Base-by-base conservation (phyloP, 1,284 basidiomycete genomes). In the Anthracocystis walkeri region DNA sequence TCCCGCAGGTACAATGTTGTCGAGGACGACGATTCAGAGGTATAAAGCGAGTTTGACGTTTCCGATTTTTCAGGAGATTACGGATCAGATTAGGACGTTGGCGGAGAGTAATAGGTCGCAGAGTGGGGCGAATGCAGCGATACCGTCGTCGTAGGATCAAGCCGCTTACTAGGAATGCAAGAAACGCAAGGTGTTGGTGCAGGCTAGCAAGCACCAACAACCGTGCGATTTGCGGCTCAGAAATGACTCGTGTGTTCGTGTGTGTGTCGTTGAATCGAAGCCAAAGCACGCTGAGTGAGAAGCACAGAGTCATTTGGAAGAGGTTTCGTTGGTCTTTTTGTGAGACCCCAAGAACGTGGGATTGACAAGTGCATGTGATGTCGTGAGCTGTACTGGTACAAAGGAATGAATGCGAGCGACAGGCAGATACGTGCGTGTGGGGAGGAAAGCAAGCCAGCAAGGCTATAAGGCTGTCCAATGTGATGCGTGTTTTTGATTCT, bases 41-140 rank as follows among this genome's bases (percentile, higher is more conserved):
- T 85, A 85, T 61, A 64, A 75, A 18, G 64, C 66, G 33, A 78
- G 75, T 44, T 49, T 80, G 31, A 84, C 83, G 16, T 85, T 81
- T 59, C 75, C 82, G 52, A 79, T 83, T 54, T 85, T 85, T 49
- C 78, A 82, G 59, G 58, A 69, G 35, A 80, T 82, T 29, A 78
- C 77, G 14, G 64, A 67, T 45, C 55, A 73, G 57, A 74, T 81
- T 18, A 61, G 75, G 6, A 46, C 57, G 7, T 53, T 70, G 5
- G 72, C 67, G 1, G 10, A 11, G 7, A 29, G 59, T 7, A 67
- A 75, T 21, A 60, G 55, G 45, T 16, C 7, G 11, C 16, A 44
- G 48, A 20, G 27, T 31, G 6, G 12, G 12, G n/a, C 48, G 18
- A 4, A 27, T 11, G 27, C n/a, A 18, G 8, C 48, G 3, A 4